Evolutionary conservation across 805 yeast genomes (phyloP).

Genomic region (Teunomyces cretensis): DNA sequence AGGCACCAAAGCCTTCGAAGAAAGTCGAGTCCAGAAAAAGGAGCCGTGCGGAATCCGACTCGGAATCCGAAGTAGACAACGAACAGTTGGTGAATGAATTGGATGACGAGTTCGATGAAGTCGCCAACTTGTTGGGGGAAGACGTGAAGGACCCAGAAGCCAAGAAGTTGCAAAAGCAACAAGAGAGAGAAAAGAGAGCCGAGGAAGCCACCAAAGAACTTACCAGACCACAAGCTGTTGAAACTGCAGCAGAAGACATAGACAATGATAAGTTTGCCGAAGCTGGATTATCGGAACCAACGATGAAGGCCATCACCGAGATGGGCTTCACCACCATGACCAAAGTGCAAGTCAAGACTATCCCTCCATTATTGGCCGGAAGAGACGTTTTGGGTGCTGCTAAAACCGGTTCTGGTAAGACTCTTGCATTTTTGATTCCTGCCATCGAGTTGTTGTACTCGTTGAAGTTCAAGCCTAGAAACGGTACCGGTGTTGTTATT

Average conservation of each 20-base stretch:
- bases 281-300: conserved; percentile 72
- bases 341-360: conserved; percentile 90
- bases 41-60: conserved; percentile 13
- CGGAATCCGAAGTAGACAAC: conserved; percentile 32
- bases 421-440: conserved; percentile 92
- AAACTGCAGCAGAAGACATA: conserved; percentile 26
- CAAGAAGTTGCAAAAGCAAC: conserved; percentile 20
- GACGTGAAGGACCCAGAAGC: conserved; percentile 43
- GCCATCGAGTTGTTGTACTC: conserved; percentile 91
- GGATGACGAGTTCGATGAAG: conserved; percentile 58
- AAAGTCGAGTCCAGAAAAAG: conserved; percentile 29
- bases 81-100: conserved; percentile 52
- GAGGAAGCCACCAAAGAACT: conserved; percentile 24
- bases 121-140: conserved; percentile 51
- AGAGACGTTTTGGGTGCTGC: conserved; percentile 99
- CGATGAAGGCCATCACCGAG: conserved; percentile 72
- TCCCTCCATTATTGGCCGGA: conserved; percentile 95
- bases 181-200: conserved; percentile 15
- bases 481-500: conserved; percentile 95
- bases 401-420: conserved; percentile 98
- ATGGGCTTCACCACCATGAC: conserved; percentile 96
- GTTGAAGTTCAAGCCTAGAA: conserved; percentile 92
- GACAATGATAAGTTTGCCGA: conserved; percentile 37
- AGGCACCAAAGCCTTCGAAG: conserved; percentile 7
- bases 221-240: conserved; percentile 28